Evolutionary conservation across 345 rosid genomes (phyloP), one percentile per base, ranked within the genome.

Genomic region (Zanthoxylum bungeanum): DNA sequence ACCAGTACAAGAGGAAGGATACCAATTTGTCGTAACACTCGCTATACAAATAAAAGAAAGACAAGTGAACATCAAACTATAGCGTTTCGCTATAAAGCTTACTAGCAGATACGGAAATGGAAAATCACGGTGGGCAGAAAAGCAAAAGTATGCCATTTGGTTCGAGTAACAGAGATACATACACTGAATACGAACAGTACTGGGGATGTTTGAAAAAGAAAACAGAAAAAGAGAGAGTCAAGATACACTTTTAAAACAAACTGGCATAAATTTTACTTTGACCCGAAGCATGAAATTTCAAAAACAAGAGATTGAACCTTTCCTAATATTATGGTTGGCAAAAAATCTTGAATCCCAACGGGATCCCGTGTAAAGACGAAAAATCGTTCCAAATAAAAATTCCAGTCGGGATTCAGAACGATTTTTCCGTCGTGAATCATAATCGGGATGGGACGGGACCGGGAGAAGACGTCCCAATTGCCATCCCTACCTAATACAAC

Each of bases 1-100:
- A 86, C 97, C 97, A 94, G 83, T 90, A 94, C 63, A 93, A 49
- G 39, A 93, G 87, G 72, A 90, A 93, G 0, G 97, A 87, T 49
- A 93, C 87, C 75, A 93, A 70, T 72, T 87, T 90, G 66, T 89
- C 90, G 44, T 85, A 85, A 78, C 98, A 93, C 8, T 79, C 88
- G 17, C 98, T 90, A 86, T 90, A 77, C 27, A 59, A 53, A 60
- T 65, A 21, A 73, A 4, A 67, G 46, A 65, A 4, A 51, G 10
- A n/a, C 12, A 44, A 67, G 10, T 30, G 19, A 25, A 25, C 46
- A 28, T 25, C 65, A 46, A 22, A 30, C 34, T 50, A 21, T 22
- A 52, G 28, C 42, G 21, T 51, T 36, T 21, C 27, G 9, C 7
- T 1, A 21, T 46, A 9, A 7, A 16, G 30, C 28, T 64, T 24